Evolutionary conservation across 306 rosid species (phyloP).

Genomic region (Rosa persica): DNA sequence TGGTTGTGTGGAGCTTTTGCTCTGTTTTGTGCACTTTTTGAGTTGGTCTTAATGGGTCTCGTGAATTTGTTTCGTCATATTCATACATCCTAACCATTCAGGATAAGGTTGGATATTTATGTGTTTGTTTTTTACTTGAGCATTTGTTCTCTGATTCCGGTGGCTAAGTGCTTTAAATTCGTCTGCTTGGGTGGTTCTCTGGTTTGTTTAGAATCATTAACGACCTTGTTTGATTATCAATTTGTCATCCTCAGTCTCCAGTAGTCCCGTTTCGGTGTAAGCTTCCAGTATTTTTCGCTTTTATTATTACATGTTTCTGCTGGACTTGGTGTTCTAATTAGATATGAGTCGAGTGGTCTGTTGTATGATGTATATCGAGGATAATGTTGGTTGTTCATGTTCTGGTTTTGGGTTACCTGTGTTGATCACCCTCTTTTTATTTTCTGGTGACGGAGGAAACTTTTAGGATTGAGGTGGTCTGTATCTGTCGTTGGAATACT

Average conservation of each 20-base stretch:
- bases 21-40: not conserved
- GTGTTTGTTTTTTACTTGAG: not conserved
- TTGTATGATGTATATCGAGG: not conserved
- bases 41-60: conserved; percentile 6
- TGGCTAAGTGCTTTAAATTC: not conserved
- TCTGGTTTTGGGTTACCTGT: not conserved
- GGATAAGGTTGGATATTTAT: not conserved
- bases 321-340: not conserved
- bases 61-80: conserved; percentile 15
- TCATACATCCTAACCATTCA: not conserved
- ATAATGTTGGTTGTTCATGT: not conserved
- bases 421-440: not conserved
- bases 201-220: not conserved
- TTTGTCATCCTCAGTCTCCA: not conserved
- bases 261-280: not conserved
- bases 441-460: not conserved
- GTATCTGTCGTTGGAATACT: not conserved
- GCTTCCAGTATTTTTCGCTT: not conserved
- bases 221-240: not conserved
- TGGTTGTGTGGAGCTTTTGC: not conserved
- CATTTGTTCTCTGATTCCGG: conserved; percentile 1
- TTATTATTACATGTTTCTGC: not conserved
- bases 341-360: not conserved
- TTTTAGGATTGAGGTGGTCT: not conserved
- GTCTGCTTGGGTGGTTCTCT: not conserved